These are phyloP conservation scores for Lichenothelia convexa DNA, from an alignment of 495 filamentous ascomycete species.

Conservation along the genomic window DNA sequence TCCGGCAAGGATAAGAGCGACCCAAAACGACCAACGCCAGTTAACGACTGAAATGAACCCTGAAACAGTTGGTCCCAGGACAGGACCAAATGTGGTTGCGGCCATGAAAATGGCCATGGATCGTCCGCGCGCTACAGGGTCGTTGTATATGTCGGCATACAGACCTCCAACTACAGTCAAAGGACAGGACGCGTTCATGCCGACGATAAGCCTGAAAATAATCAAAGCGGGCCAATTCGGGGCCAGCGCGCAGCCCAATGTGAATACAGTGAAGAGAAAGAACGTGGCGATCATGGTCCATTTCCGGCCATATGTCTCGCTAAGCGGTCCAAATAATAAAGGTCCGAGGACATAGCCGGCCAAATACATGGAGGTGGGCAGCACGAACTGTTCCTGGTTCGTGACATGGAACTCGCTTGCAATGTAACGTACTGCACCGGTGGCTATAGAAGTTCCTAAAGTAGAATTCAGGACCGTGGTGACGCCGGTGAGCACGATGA, in stretches of 20 bases:
- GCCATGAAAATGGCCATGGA: conserved; percentile 58
- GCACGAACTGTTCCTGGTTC: conserved; percentile 36
- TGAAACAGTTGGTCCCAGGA: conserved; percentile 21
- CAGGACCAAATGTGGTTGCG: conserved; percentile 28
- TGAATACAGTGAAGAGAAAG: conserved; percentile 43
- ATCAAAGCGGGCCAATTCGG: conserved; percentile 49
- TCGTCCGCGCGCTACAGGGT: conserved; percentile 40
- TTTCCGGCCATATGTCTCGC: conserved; percentile 52
- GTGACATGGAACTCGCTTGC: conserved; percentile 37
- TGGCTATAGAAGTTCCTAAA: conserved; percentile 49
- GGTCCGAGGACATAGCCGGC: conserved; percentile 54
- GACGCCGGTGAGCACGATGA: conserved; percentile 37
- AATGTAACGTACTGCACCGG: conserved; percentile 41
- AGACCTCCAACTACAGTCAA: conserved; percentile 55
- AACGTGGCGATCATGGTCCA: conserved; percentile 43
- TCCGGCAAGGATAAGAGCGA: conserved; percentile 28
- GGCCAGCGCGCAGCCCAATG: conserved; percentile 48
- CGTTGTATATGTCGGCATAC: conserved; percentile 52
- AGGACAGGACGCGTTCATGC: conserved; percentile 45
- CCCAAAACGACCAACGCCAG: conserved; percentile 40
- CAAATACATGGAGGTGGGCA: conserved; percentile 60
- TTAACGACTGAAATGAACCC: conserved; percentile 16
- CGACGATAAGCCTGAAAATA: conserved; percentile 48
- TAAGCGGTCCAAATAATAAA: conserved; percentile 47
- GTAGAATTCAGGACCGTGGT: conserved; percentile 55